Evolutionary conservation across 805 yeast genomes (phyloP).

Genomic region (Ogataea zsoltii): DNA sequence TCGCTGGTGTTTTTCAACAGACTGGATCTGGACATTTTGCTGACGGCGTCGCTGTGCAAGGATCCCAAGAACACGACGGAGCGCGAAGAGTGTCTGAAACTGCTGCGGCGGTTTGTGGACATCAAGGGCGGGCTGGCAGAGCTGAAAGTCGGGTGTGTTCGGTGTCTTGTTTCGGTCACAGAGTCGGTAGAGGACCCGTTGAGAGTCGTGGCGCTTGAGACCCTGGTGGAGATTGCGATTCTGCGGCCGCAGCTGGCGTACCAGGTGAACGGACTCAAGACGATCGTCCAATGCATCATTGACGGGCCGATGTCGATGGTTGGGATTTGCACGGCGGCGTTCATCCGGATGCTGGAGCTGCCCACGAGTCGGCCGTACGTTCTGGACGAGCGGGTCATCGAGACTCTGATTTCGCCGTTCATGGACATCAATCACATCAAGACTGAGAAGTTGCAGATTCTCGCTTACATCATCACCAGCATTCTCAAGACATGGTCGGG

Average conservation of each 20-base stretch:
- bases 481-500: slow-evolving; percentile 80
- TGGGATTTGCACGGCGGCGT: slow-evolving; percentile 43
- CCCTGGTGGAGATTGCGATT: slow-evolving; percentile 51
- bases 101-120: slow-evolving; percentile 62
- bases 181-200: slow-evolving; percentile 56
- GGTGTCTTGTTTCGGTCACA: slow-evolving; percentile 64
- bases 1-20: slow-evolving; percentile 56
- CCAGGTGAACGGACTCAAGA: slow-evolving; percentile 46
- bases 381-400: slow-evolving; percentile 62
- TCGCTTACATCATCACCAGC: slow-evolving; percentile 58
- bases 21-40: slow-evolving; percentile 58
- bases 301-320: slow-evolving; percentile 55
- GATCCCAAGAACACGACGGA: slow-evolving; percentile 52
- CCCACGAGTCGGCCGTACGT: slow-evolving; percentile 55
- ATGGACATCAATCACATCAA: slow-evolving; percentile 58
- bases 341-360: slow-evolving; percentile 57
- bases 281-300: slow-evolving; percentile 45
- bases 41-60: slow-evolving; percentile 64
- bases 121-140: slow-evolving; percentile 52
- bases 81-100: slow-evolving; percentile 73
- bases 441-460: slow-evolving; percentile 54
- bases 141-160: slow-evolving; percentile 62
- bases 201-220: slow-evolving; percentile 51
- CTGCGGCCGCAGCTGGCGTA: slow-evolving; percentile 43
- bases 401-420: slow-evolving; percentile 65